Evolutionary conservation across 495 filamentous ascomycete genomes (phyloP), one percentile per base, ranked within the genome.

Genomic region (Lasiosphaeria ovina): DNA sequence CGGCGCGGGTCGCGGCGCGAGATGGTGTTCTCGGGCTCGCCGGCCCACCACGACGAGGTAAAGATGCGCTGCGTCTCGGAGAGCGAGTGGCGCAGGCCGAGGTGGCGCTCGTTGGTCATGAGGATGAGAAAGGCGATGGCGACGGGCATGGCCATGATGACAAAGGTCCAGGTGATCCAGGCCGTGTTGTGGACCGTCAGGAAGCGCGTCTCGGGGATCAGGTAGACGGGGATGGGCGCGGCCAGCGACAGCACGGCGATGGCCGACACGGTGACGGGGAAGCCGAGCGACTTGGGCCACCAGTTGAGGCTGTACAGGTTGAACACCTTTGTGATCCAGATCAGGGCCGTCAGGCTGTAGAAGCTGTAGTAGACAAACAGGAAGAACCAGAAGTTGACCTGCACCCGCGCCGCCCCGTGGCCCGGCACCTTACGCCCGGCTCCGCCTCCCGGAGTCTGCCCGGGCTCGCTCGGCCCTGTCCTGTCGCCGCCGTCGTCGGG

Each of bases 301-400:
- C 82, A 85, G 70, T 85, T 85, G 35, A 87, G 73, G 48, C 81
- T 84, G 70, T 87, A 87, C 32, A 87, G 73, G 68, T 87, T 87
- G 69, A 87, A 87, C 1, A 87, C 76, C 61, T 87, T 87, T 48
- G 85, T 87, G 52, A 87, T 84, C 84, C 84, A 87, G 35, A 86
- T 79, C 61, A 87, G 70, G 4, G 82, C 84, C 6, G 82, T 83
- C 32, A 86, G 66, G 64, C 83, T 85, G 69, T 87, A 87, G 66
- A 85, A 83, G 32, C 81, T 81, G 68, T 87, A 87, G 73, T 86
- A 87, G 45, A 86, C 77, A 16, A 83, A 79, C 3, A 87, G 75
- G 70, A 87, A 87, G 74, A 85, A 86, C 84, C 84, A 87, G 63
- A 87, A 87, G 73, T 86, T 86, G 59, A 87, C 78, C 51, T 79